These are phyloP conservation scores for Raddia distichophylla DNA, from an alignment of 176 grass and related monocot genomes.

Conservation along the genomic window DNA sequence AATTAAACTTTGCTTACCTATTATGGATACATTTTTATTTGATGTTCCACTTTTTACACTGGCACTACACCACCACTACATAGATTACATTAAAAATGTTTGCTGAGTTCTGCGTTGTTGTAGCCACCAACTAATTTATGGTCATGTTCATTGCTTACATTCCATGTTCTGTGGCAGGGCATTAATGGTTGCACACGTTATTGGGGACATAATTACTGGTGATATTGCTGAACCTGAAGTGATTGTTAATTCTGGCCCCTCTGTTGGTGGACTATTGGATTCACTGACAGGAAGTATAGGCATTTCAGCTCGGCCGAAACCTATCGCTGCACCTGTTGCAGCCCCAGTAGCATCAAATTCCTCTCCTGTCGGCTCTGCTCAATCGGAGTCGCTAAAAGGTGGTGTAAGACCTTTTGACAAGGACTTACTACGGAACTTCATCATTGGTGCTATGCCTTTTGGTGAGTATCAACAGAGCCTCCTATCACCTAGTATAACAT, in stretches of 20 bases:
- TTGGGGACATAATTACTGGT: slow-evolving; percentile 88
- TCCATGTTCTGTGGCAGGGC: slow-evolving; percentile 56
- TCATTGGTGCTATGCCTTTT: slow-evolving; percentile 91
- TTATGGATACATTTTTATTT: slow-evolving; percentile 11
- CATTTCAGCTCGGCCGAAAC: slow-evolving; percentile 74
- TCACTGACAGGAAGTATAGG: slow-evolving; percentile 96
- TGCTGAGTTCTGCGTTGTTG: background rate
- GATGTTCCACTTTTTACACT: slow-evolving; percentile 8
- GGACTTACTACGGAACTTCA: slow-evolving; percentile 73
- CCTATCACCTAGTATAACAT: slow-evolving; percentile 20
- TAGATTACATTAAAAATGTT: slow-evolving; percentile 5
- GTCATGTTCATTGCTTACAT: background rate
- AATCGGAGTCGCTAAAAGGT: slow-evolving; percentile 69
- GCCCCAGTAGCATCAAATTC: slow-evolving; percentile 56
- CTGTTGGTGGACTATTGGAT: slow-evolving; percentile 91
- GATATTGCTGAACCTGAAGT: slow-evolving; percentile 79
- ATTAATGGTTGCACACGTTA: slow-evolving; percentile 84
- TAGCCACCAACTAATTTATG: background rate
- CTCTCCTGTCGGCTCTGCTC: slow-evolving; percentile 53
- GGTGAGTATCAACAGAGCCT: slow-evolving; percentile 55
- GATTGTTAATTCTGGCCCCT: slow-evolving; percentile 57
- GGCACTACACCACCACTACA: background rate
- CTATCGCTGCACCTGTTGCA: slow-evolving; percentile 67
- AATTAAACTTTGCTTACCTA: slow-evolving; percentile 78
- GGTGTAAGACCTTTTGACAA: slow-evolving; percentile 79